A percentile compares a stretch with the other conserved stretches of the same genome.
These are phyloP conservation scores for Bidens hawaiensis DNA, from an alignment of 140 eudicot species.

Conservation along the genomic window DNA sequence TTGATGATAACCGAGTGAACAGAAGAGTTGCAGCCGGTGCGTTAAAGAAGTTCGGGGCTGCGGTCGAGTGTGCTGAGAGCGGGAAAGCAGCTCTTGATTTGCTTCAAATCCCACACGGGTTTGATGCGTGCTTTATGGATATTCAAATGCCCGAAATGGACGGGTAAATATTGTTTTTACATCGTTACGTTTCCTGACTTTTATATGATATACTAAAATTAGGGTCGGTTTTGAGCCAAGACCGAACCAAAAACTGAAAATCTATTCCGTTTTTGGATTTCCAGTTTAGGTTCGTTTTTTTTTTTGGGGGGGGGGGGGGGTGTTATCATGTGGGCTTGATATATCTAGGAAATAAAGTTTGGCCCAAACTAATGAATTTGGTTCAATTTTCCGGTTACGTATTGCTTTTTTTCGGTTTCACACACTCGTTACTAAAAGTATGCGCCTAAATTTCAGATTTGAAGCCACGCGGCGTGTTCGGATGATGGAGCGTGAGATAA, in stretches of 20 bases:
- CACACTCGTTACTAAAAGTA: background rate
- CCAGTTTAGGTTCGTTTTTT: no score
- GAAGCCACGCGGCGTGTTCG: conserved; percentile 75
- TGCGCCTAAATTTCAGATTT: conserved; percentile 40
- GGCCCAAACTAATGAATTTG: no score
- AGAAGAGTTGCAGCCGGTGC: conserved; percentile 93
- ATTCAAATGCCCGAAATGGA: conserved; percentile 99
- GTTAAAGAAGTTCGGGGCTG: conserved; percentile 81
- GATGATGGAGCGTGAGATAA: conserved; percentile 49
- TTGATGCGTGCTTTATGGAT: conserved; percentile 92
- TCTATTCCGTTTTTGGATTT: no score
- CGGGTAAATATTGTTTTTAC: conserved; percentile 47
- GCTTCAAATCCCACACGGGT: conserved; percentile 66
- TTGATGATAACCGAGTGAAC: conserved; percentile 80
- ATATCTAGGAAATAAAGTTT: no score
- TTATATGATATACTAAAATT: background rate
- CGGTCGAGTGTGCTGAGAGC: conserved; percentile 78
- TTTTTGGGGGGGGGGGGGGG: no score
- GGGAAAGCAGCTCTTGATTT: conserved; percentile 72
- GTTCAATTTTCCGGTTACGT: no score
- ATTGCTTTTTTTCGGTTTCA: no score
- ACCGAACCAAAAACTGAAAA: no score
- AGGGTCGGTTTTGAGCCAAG: no score
- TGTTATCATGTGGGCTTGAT: no score
- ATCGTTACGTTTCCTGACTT: background rate